A percentile compares a stretch with the other conserved stretches of the same genome.
Conservation (phyloP, 2,329 filamentous ascomycete genomes). For the Penicillium sp. region DNA sequence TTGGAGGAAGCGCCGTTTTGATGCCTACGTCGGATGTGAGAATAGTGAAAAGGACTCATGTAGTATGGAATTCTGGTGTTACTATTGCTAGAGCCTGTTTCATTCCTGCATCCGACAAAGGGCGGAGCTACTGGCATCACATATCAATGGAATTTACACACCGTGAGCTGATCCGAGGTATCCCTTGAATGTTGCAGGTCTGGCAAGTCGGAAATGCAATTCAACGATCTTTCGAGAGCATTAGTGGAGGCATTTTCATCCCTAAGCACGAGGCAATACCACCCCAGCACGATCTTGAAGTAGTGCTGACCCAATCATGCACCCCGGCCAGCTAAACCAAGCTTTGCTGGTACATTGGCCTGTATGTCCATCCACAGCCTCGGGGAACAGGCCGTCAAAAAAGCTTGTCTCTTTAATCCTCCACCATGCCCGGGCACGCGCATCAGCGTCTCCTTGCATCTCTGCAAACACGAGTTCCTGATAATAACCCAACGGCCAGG, state of each 20-base stretch:
- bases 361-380: neutral
- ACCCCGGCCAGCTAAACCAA: neutral
- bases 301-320: neutral
- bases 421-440: neutral
- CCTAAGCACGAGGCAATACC: neutral
- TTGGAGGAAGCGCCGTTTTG: neutral
- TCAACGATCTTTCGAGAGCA: no score
- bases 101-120: no score
- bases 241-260: no score
- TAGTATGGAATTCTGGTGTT: no score
- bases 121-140: no score
- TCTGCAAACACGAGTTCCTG: neutral
- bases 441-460: neutral
- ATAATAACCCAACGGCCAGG: neutral
- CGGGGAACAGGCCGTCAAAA: neutral
- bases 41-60: no score
- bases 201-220: no score
- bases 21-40: no score
- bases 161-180: no score
- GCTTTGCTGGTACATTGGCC: neutral
- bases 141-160: no score
- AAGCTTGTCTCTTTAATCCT: neutral
- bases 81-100: no score
- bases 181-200: no score
- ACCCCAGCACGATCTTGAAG: neutral